A percentile compares a stretch with the other conserved stretches of the same genome.
Evolutionary conservation across 352 stramenopile genomes (phyloP).

Genomic region (Pythium monospermum): DNA sequence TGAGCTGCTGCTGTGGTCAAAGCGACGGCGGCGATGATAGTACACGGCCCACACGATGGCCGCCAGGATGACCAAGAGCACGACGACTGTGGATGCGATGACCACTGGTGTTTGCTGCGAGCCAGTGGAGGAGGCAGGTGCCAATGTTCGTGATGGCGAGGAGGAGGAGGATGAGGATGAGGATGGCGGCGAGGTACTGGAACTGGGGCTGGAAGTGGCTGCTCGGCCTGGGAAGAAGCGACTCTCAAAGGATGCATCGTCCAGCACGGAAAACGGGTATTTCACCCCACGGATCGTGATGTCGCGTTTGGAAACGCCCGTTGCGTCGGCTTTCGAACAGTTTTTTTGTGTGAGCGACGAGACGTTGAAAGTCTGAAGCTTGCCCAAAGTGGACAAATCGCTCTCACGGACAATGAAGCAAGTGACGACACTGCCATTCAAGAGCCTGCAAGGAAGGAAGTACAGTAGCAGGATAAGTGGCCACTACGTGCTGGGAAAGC

Average conservation of each 20-base stretch:
- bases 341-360: constrained; percentile 1
- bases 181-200: too few species aligned
- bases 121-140: too few species aligned
- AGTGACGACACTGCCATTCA: constrained; percentile 5
- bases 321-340: background rate
- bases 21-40: too few species aligned
- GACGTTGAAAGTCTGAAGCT: constrained; percentile 5
- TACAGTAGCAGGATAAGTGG: too few species aligned
- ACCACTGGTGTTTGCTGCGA: too few species aligned
- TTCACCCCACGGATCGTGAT: background rate
- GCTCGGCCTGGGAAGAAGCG: background rate
- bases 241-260: background rate
- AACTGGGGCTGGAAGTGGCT: too few species aligned
- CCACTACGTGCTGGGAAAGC: too few species aligned
- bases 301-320: background rate
- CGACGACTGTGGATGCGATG: too few species aligned
- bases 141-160: too few species aligned
- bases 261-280: constrained; percentile 1
- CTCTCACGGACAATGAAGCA: constrained; percentile 10
- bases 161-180: background rate
- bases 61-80: background rate
- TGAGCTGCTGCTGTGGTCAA: too few species aligned
- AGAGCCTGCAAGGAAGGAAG: background rate
- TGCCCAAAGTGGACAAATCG: background rate
- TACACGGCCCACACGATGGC: background rate